Percentiles rank a stretch among this genome's conserved stretches.
Conservation (phyloP, 176 grass and related monocot species). For the Urochloa ruziziensis region DNA sequence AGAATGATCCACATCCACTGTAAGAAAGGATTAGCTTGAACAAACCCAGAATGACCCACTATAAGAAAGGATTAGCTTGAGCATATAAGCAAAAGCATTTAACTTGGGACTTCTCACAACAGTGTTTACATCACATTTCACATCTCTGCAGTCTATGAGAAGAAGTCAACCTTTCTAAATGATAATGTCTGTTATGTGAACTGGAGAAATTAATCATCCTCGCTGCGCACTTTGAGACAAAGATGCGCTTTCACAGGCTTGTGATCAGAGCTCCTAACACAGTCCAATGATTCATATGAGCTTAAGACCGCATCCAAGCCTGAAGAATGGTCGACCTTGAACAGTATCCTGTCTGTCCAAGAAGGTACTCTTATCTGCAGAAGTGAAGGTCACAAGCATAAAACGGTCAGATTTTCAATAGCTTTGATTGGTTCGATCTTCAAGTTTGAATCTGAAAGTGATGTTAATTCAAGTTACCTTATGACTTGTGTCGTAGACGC, state of each 20-base stretch:
- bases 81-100: neutral
- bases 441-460: neutral
- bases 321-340: conserved; percentile 58
- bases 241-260: conserved; percentile 73
- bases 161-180: neutral
- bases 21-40: no score
- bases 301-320: conserved; percentile 56
- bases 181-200: neutral
- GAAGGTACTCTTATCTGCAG: conserved; percentile 68
- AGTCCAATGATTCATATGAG: conserved; percentile 60
- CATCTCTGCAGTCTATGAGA: neutral
- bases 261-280: conserved; percentile 58
- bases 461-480: conserved; percentile 29
- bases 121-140: neutral
- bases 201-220: neutral
- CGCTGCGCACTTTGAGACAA: conserved; percentile 37
- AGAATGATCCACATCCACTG: no score
- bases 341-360: conserved; percentile 78
- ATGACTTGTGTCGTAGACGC: conserved; percentile 61
- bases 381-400: neutral
- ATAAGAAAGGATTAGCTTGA: no score
- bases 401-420: neutral
- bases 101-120: neutral
- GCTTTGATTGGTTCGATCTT: neutral
- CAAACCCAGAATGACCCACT: no score